Evolutionary conservation across 176 grass and related monocot species (phyloP), one percentile per base, ranked within the genome.

Genomic region (Bromus sterilis): DNA sequence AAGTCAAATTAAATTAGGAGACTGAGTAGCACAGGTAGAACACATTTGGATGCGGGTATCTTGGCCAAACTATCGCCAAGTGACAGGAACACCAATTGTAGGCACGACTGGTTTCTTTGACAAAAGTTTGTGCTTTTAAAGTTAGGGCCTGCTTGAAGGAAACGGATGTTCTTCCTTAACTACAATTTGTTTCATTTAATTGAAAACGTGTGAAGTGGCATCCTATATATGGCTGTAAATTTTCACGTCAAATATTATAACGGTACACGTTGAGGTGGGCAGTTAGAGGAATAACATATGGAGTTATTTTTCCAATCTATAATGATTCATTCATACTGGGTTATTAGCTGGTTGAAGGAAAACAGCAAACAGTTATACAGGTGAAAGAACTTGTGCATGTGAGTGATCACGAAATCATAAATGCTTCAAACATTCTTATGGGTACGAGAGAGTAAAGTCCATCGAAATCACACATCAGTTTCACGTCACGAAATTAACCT

Each of bases 321-420:
- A 44, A 23, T n/a, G 13, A 84, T 59, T 20, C 41, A 60, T 25
- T 70, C 32, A 40, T 49, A 68, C 56, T 60, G 25, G 21, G 36
- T 70, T 49, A 60, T 42, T 71, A 16, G 13, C 60, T 77, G 9
- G 12, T 69, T 70, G 6, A 66, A 89, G 13, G 2, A 76, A 62
- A 31, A 85, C 33, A 66, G 32, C 4, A 40, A 80, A 60, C 70
- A 14, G 64, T 66, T 67, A 59, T 58, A 49, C 12, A 85, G 33
- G 51, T 35, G 12, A 77, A 65, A 78, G 29, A 78, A 56, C 83
- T 89, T 82, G 65, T 46, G 62, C 76, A 89, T 70, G 34, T 46
- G 63, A 57, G 78, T 64, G 71, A 44, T 32, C 36, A 44, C 9
- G 18, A 20, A 81, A 80, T 56, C 41, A 71, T 55, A 34, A 63